These are phyloP conservation scores for Cocos nucifera DNA, from an alignment of 176 grass and related monocot species.

Conservation along the genomic window DNA sequence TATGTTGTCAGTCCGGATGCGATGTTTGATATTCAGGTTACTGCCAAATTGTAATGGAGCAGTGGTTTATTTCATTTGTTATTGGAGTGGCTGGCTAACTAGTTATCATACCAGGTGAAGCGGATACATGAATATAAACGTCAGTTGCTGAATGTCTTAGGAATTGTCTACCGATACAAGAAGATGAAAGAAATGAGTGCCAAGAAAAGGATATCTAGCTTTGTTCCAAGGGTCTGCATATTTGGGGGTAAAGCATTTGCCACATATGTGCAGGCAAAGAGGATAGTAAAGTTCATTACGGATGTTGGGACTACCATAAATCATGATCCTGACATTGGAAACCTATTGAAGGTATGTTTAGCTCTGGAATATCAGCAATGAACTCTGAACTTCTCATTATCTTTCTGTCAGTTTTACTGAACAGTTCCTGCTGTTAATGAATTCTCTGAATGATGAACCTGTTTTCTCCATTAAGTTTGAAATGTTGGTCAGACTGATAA, in stretches of 20 bases:
- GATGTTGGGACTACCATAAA: conserved; percentile 89
- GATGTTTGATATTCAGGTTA: conserved; percentile 99
- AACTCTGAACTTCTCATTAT: not conserved
- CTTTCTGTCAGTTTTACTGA: not conserved
- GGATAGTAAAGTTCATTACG: conserved; percentile 95
- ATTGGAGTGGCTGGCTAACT: conserved; percentile 13
- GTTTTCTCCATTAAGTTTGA: too few relatives aligned
- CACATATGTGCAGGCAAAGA: conserved; percentile 93
- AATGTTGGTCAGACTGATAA: too few relatives aligned
- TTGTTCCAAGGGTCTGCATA: conserved; percentile 90
- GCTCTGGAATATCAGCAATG: not conserved
- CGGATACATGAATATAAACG: conserved; percentile 98
- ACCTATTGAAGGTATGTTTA: conserved; percentile 78
- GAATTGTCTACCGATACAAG: conserved; percentile 96
- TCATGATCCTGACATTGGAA: conserved; percentile 86
- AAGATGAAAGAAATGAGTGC: conserved; percentile 97
- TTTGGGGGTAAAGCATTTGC: conserved; percentile 99
- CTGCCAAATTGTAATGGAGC: not conserved
- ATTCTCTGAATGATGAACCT: too few relatives aligned
- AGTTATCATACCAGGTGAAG: conserved; percentile 61
- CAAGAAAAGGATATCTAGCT: conserved; percentile 54
- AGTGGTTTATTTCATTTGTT: not conserved
- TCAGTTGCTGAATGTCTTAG: conserved; percentile 88
- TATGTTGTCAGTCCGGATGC: conserved; percentile 92
- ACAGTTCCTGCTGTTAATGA: not conserved